phyloP scores from a whole-genome alignment of 495 filamentous ascomycete genomes.

The Amorphotheca resinae region DNA sequence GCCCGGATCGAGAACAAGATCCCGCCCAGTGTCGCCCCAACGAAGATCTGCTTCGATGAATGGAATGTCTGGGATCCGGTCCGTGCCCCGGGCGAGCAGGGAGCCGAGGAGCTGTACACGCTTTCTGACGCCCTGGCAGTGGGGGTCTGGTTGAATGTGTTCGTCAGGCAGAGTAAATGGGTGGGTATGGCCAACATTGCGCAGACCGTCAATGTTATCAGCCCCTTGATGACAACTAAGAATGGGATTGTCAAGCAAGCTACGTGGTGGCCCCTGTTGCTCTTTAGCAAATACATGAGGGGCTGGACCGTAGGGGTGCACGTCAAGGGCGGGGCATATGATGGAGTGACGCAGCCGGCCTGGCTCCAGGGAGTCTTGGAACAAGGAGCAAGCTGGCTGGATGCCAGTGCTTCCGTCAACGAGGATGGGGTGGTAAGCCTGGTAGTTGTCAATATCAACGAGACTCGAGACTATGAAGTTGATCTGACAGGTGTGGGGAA shows the following conservation, averaged over 20 bases:
- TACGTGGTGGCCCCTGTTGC: slow-evolving; percentile 64
- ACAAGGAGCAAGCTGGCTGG: slow-evolving; percentile 49
- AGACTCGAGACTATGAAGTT: slow-evolving; percentile 41
- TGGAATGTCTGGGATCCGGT: slow-evolving; percentile 79
- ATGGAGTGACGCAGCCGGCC: slow-evolving; percentile 47
- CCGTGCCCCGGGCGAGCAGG: slow-evolving; percentile 54
- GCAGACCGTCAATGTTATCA: slow-evolving; percentile 69
- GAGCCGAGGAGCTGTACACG: slow-evolving; percentile 60
- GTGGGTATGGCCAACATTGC: slow-evolving; percentile 75
- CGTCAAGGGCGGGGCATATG: slow-evolving; percentile 44
- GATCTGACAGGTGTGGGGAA: slow-evolving; percentile 40
- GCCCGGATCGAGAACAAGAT: slow-evolving; percentile 58
- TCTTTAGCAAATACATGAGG: slow-evolving; percentile 65
- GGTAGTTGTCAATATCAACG: slow-evolving; percentile 57
- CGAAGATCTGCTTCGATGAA: slow-evolving; percentile 69
- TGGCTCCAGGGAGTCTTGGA: slow-evolving; percentile 54
- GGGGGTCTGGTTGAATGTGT: slow-evolving; percentile 62
- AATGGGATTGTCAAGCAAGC: slow-evolving; percentile 56
- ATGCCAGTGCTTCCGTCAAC: slow-evolving; percentile 51
- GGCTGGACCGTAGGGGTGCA: slow-evolving; percentile 52
- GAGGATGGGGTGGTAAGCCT: slow-evolving; percentile 51
- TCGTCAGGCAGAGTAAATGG: slow-evolving; percentile 59
- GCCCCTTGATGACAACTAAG: slow-evolving; percentile 57
- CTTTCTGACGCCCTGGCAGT: slow-evolving; percentile 67
- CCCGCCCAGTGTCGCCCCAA: slow-evolving; percentile 27